A percentile compares a stretch with the other conserved stretches of the same genome.
These are phyloP conservation scores for Pestalotiopsis sp. DNA, from an alignment of 2,329 filamentous ascomycete genomes.

Conservation along the genomic window DNA sequence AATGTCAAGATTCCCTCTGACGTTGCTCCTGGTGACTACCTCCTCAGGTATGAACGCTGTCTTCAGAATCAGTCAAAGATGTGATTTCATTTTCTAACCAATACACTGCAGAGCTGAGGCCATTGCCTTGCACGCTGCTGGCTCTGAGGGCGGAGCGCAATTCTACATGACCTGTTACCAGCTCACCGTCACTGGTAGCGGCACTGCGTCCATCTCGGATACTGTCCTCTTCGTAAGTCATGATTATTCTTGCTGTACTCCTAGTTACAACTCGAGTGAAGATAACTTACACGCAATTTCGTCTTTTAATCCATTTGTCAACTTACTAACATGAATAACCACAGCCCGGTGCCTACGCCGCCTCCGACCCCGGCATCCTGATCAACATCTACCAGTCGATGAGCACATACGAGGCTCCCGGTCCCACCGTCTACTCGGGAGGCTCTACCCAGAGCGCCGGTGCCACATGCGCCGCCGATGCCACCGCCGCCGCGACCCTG, in stretches of 20 bases:
- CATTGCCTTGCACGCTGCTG: conserved; percentile 33
- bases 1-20: conserved; percentile 41
- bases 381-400: conserved; percentile 47
- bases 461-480: conserved; percentile 29
- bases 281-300: too few species aligned
- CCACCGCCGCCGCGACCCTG: neutral
- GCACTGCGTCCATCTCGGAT: conserved; percentile 29
- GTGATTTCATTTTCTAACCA: neutral
- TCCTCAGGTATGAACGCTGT: conserved; percentile 36
- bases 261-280: too few species aligned
- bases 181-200: conserved; percentile 27
- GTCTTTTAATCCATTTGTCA: conserved; percentile 21
- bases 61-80: too few species aligned
- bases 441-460: conserved; percentile 42
- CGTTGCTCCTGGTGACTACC: conserved; percentile 39
- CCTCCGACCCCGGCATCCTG: conserved; percentile 44
- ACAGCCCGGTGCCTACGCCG: conserved; percentile 38
- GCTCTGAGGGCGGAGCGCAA: conserved; percentile 29
- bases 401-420: conserved; percentile 41
- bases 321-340: neutral
- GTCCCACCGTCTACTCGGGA: conserved; percentile 40
- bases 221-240: conserved; percentile 28
- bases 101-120: neutral
- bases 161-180: conserved; percentile 34
- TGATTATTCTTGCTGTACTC: too few species aligned